Evolutionary conservation across 352 stramenopile species (phyloP).

Genomic region (Phytophthora pinifolia): DNA sequence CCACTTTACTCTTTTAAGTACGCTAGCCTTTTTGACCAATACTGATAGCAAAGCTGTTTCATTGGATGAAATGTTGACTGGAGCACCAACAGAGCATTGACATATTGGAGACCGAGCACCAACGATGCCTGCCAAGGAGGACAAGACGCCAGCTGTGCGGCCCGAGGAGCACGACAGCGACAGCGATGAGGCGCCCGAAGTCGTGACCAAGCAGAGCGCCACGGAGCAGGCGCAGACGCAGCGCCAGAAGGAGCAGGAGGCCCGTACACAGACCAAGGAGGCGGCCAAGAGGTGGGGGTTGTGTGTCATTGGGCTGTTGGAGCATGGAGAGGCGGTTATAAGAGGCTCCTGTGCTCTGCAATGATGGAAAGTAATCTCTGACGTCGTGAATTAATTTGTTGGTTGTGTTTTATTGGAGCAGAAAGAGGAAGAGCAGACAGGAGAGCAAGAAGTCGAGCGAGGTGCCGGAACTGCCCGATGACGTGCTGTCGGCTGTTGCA

Average conservation of each 20-base stretch:
- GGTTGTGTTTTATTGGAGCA: slow-evolving; percentile 23
- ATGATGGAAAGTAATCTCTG: neutral
- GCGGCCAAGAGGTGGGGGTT: slow-evolving; percentile 45
- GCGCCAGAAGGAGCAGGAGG: slow-evolving; percentile 54
- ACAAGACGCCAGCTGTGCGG: slow-evolving; percentile 20
- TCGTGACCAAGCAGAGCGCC: slow-evolving; percentile 73
- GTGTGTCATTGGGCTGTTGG: slow-evolving; percentile 3
- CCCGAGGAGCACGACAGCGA: slow-evolving; percentile 48
- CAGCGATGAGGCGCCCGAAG: slow-evolving; percentile 72
- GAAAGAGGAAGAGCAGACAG: slow-evolving; percentile 52
- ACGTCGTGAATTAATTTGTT: slow-evolving; percentile 5
- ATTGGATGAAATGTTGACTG: slow-evolving; percentile 45
- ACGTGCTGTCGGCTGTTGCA: slow-evolving; percentile 68
- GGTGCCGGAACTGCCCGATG: slow-evolving; percentile 52
- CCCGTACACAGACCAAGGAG: slow-evolving; percentile 35
- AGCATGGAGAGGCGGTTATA: neutral
- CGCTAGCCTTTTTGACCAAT: no score
- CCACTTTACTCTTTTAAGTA: no score
- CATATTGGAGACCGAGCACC: slow-evolving; percentile 12
- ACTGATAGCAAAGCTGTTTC: neutral
- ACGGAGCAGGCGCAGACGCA: slow-evolving; percentile 51
- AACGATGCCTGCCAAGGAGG: slow-evolving; percentile 28
- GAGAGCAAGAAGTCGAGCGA: slow-evolving; percentile 15
- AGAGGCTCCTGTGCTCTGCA: neutral
- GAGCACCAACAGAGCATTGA: slow-evolving; percentile 9